Conservation (phyloP, 768 basidiomycete genomes). For the Tubosaeta brunneosetosa region DNA sequence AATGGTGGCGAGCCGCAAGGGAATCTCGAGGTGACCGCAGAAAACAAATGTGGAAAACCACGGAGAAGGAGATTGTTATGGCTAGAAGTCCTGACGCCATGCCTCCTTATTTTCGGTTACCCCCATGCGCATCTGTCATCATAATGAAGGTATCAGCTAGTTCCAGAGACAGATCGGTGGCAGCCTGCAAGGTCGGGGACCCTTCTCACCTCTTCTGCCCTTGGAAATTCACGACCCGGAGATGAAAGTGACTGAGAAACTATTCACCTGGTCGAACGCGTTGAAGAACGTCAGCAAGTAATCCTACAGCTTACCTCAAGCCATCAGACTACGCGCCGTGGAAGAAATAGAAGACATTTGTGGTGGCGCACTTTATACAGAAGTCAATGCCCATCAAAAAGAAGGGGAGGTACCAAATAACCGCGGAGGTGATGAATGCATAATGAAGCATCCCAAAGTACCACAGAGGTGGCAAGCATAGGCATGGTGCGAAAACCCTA, state of each 20-base stretch:
- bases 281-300: conserved; percentile 6
- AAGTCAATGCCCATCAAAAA: conserved; percentile 13
- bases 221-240: conserved; percentile 20
- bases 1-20: conserved; percentile 16
- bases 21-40: conserved; percentile 26
- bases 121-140: conserved; percentile 10
- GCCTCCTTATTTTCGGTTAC: conserved; percentile 8
- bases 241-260: conserved; percentile 17
- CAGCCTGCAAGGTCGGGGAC: conserved; percentile 12
- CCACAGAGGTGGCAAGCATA: conserved; percentile 1
- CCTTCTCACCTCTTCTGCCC: conserved; percentile 9
- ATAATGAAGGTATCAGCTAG: conserved; percentile 10
- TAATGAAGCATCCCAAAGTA: conserved; percentile 3
- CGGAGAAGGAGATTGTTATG: conserved; percentile 11
- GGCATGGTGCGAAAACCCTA: conserved; percentile 7
- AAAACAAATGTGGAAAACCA: conserved; percentile 3
- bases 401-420: conserved; percentile 6
- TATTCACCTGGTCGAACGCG: conserved; percentile 2
- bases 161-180: conserved; percentile 15
- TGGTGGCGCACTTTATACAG: conserved; percentile 6
- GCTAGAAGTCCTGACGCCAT: conserved; percentile 7
- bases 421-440: conserved; percentile 8
- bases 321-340: conserved; percentile 22
- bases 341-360: conserved; percentile 19
- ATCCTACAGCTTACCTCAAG: conserved; percentile 11